Conservation (phyloP, 768 basidiomycete species). For the Termitomyces sp. region DNA sequence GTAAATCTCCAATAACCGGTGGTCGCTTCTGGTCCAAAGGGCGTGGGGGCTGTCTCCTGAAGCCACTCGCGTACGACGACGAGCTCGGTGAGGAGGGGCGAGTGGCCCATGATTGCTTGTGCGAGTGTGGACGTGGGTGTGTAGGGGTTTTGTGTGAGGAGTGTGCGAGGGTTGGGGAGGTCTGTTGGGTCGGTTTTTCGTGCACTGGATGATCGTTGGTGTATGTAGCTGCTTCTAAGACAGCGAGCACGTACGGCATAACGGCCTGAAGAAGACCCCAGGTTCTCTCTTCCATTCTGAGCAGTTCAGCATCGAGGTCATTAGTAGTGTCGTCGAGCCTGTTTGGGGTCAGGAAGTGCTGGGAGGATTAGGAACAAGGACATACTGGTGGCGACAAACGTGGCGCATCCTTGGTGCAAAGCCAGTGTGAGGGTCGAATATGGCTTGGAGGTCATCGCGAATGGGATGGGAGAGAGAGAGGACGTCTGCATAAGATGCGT, state of each 20-base stretch:
- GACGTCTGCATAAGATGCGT: conserved; percentile 1
- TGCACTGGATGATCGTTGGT: conserved; percentile 26
- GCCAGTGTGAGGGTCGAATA: not conserved
- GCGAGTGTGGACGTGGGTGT: conserved; percentile 74
- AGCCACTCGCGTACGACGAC: conserved; percentile 86
- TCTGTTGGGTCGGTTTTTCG: conserved; percentile 56
- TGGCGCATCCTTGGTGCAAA: conserved; percentile 4
- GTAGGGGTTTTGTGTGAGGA: conserved; percentile 73
- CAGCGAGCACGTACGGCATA: conserved; percentile 50
- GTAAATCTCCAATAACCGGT: conserved; percentile 86
- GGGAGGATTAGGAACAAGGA: not conserved
- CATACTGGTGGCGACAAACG: conserved; percentile 2
- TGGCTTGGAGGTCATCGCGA: not conserved
- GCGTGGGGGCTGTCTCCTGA: conserved; percentile 63
- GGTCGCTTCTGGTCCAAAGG: conserved; percentile 61
- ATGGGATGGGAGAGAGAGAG: conserved; percentile 1
- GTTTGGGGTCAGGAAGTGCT: no score
- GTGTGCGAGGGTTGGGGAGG: conserved; percentile 41
- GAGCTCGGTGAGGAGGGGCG: conserved; percentile 67
- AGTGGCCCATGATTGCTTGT: conserved; percentile 64
- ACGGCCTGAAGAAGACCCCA: conserved; percentile 79
- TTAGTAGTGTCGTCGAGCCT: conserved; percentile 14
- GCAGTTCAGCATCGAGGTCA: conserved; percentile 51
- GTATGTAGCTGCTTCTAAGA: no score
- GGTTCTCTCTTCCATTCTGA: conserved; percentile 73